Evolutionary conservation across 2,329 filamentous ascomycete genomes (phyloP), one percentile per base, ranked within the genome.

Genomic region (Sporothrix protearum): DNA sequence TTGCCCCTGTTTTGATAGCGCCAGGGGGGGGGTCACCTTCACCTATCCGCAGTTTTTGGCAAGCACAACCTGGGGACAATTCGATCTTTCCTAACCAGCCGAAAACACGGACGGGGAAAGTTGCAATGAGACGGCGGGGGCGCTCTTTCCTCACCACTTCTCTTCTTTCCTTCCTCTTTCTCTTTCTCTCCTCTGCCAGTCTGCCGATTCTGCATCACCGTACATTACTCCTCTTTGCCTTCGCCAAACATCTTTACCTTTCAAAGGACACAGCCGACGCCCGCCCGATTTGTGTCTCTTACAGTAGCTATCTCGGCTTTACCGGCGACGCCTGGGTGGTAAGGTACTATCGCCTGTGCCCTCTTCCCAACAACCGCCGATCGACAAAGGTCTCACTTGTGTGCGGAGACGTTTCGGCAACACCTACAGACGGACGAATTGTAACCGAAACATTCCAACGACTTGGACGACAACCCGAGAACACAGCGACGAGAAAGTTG

Each of bases 1-100:
- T 67, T 67, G 59, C 69, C 69, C 69, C 64, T 67, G 49, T 61
- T 61, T 68, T 36, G 45, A 61, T 22, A 49, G 39, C 45, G 47
- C 49, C 47, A 53, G 47, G 51, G 16, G 42, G 39, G 63, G 16
- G 42, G 39, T 42, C 63, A 47, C 63, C 63, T 66, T 66, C 28
- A 68, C 64, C 28, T 36, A 51, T 68, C 45, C 64, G 28, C 64
- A 66, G 45, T 42, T 42, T 42, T 30, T 47, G 45, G 45, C 25
- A 66, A 28, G 45, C 42, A 22, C 42, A 66, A 49, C 63, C 63
- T 42, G 49, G 63, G 61, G 28, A 49, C 12, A 64, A 19, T 66
- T 47, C 61, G 39, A 19, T 30, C 64, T 9, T 22, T 25, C 55
- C n/a, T 47, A 47, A 47, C 59, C 69, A 61, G 57, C 68, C 25